phyloP scores from a whole-genome alignment of 768 basidiomycete species.

The Tulasnella calospora region DNA sequence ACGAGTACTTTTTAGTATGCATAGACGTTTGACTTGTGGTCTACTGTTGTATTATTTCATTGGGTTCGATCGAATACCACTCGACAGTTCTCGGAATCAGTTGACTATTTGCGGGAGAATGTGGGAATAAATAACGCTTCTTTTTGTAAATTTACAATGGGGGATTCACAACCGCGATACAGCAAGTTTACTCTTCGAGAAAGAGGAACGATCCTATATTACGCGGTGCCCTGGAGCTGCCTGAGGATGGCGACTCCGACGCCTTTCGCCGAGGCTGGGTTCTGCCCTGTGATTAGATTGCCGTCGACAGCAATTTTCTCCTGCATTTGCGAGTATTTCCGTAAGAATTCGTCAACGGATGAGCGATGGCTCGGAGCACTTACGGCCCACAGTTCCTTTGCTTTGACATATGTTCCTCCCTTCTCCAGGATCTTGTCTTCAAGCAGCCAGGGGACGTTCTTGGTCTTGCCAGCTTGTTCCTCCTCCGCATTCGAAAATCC shows the following conservation, averaged over 20 bases:
- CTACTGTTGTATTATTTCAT: too few species aligned
- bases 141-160: too few species aligned
- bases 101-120: too few species aligned
- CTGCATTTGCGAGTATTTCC: neutral
- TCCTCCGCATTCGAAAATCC: conserved; percentile 75
- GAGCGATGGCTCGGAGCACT: conserved; percentile 33
- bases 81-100: too few species aligned
- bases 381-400: conserved; percentile 52
- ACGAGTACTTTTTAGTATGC: neutral
- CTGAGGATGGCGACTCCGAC: conserved; percentile 21
- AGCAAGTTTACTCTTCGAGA: too few species aligned
- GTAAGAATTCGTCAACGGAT: too few species aligned
- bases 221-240: neutral
- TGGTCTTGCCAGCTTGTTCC: conserved; percentile 42
- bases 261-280: conserved; percentile 21
- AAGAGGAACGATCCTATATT: neutral
- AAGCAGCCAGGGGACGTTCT: conserved; percentile 63
- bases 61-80: too few species aligned
- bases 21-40: neutral
- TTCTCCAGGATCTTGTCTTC: conserved; percentile 59
- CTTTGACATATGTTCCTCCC: conserved; percentile 64
- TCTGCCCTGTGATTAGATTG: conserved; percentile 24
- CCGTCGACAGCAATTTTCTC: conserved; percentile 23
- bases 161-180: too few species aligned
- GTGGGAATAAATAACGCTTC: too few species aligned